A percentile compares a stretch with the other conserved stretches of the same genome.
phyloP scores from a whole-genome alignment of 257 asterid species.

The Petunia axillaris region DNA sequence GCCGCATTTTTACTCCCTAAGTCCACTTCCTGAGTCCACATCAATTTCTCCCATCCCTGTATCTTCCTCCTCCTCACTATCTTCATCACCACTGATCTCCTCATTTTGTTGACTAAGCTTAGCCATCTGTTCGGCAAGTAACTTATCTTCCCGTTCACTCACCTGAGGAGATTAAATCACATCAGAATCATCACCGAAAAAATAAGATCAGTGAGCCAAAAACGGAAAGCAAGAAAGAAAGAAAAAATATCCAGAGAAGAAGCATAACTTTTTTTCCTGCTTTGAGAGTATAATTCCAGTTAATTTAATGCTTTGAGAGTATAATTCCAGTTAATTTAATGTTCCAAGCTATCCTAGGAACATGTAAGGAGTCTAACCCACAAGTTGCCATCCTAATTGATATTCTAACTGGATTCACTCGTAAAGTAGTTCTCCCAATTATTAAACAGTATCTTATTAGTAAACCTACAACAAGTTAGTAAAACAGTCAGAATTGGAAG shows the following conservation, averaged over 20 bases:
- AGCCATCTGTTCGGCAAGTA: slow-evolving; percentile 81
- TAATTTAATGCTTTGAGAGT: background rate
- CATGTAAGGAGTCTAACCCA: background rate
- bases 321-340: background rate
- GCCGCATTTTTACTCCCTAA: slow-evolving; percentile 41
- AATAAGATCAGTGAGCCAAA: background rate
- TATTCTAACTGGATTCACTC: background rate
- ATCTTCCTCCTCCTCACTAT: slow-evolving; percentile 92
- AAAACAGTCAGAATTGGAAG: background rate
- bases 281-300: slow-evolving; percentile 2
- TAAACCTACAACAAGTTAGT: background rate
- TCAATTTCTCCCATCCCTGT: slow-evolving; percentile 96
- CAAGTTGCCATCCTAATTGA: background rate
- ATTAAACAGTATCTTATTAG: background rate
- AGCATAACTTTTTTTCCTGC: background rate
- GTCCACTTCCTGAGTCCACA: slow-evolving; percentile 50
- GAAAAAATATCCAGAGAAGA: background rate
- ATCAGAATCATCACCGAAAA: slow-evolving; percentile 7
- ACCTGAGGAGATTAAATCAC: slow-evolving; percentile 48
- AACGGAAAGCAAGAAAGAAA: background rate
- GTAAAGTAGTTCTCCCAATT: background rate
- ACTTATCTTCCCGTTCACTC: slow-evolving; percentile 93
- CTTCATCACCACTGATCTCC: slow-evolving; percentile 90
- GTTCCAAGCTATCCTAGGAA: slow-evolving; percentile 8
- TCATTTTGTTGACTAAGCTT: slow-evolving; percentile 71